phyloP scores from a whole-genome alignment of 768 basidiomycete species.

The Filobasidium floriforme region DNA sequence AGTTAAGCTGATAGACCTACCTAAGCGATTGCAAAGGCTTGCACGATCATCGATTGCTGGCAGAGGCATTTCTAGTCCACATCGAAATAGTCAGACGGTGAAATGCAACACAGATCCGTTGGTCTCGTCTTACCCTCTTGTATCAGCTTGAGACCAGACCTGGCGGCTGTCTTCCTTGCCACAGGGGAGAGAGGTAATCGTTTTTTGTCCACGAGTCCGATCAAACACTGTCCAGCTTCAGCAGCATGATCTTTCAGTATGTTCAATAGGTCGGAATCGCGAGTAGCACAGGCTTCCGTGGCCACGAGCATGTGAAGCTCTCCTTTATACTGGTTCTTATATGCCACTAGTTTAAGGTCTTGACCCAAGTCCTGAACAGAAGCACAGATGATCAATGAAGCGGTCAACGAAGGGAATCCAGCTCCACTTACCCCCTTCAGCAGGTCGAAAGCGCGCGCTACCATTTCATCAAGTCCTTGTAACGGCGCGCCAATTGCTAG shows the following conservation, averaged over 20 bases:
- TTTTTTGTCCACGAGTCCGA: neutral
- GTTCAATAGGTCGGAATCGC: neutral
- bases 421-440: neutral
- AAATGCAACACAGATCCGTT: too few relatives aligned
- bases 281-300: neutral
- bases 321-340: neutral
- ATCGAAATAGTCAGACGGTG: too few relatives aligned
- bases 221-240: neutral
- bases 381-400: neutral
- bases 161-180: too few relatives aligned
- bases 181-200: too few relatives aligned
- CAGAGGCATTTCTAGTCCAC: too few relatives aligned
- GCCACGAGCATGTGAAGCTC: neutral
- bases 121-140: too few relatives aligned
- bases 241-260: neutral
- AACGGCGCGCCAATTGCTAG: slow-evolving; percentile 39
- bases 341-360: neutral
- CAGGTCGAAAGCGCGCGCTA: neutral
- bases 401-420: neutral
- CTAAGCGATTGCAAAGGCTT: too few relatives aligned
- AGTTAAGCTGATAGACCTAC: neutral
- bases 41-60: too few relatives aligned
- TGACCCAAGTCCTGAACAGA: neutral
- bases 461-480: neutral
- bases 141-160: too few relatives aligned